Percentiles rank a stretch among this genome's conserved stretches.
These are phyloP conservation scores for Nemophila menziesii DNA, from an alignment of 257 asterid species.

Conservation along the genomic window DNA sequence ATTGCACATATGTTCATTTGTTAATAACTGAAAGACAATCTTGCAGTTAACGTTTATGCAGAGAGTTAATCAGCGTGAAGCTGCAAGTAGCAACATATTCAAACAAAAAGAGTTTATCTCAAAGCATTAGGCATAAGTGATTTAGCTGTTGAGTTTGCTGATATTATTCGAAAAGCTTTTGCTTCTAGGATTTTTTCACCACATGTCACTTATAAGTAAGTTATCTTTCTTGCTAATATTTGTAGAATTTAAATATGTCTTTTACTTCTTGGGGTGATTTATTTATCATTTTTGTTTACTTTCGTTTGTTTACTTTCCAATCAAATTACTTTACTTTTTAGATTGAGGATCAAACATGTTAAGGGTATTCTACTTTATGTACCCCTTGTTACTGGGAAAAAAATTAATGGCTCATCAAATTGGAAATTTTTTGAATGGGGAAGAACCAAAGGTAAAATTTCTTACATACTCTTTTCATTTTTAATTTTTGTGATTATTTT, in stretches of 20 bases:
- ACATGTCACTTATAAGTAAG: slow-evolving; percentile 88
- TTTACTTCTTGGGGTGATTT: not conserved
- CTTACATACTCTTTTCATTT: no score
- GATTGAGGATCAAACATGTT: slow-evolving; percentile 96
- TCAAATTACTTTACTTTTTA: slow-evolving; percentile 20
- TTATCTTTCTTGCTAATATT: slow-evolving; percentile 6
- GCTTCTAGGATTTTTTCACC: slow-evolving; percentile 98
- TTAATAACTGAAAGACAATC: slow-evolving; percentile 10
- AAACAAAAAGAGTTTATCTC: slow-evolving; percentile 84
- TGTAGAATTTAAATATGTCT: not conserved
- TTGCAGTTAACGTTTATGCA: slow-evolving; percentile 26
- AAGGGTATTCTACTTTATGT: slow-evolving; percentile 97
- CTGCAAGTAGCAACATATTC: slow-evolving; percentile 91
- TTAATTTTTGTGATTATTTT: no score
- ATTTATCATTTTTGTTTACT: not conserved
- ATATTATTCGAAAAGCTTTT: slow-evolving; percentile 96
- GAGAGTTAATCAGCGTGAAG: slow-evolving; percentile 96
- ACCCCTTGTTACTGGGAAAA: slow-evolving; percentile 99
- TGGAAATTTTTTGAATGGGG: slow-evolving; percentile 91
- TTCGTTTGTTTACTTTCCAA: slow-evolving; percentile 7
- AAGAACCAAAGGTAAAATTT: slow-evolving; percentile 96
- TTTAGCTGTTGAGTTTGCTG: slow-evolving; percentile 89
- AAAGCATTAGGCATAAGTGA: slow-evolving; percentile 92
- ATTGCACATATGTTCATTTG: slow-evolving; percentile 4
- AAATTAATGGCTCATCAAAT: slow-evolving; percentile 99